A percentile compares a stretch with the other conserved stretches of the same genome.
Evolutionary conservation across 352 stramenopile genomes (phyloP).

Genomic region (Phytophthora chlamydospora): DNA sequence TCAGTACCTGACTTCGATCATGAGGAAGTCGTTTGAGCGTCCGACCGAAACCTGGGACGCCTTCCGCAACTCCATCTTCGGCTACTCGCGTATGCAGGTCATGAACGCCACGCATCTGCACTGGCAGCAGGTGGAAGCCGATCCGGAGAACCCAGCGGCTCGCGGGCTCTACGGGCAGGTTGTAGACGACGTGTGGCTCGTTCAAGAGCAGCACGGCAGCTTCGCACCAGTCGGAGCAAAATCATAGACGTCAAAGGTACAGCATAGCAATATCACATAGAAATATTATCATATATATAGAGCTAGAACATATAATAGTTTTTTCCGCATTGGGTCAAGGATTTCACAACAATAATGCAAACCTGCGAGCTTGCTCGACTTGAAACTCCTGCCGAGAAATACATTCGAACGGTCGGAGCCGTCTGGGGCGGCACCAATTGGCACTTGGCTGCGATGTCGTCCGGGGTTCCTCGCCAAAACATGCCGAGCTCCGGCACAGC

Average conservation of each 20-base stretch:
- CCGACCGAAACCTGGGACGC: constrained; percentile 70
- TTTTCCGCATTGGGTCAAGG: too few species aligned
- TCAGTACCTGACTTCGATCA: constrained; percentile 78
- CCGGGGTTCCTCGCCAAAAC: constrained; percentile 4
- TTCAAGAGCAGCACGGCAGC: constrained; percentile 91
- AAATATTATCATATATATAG: neutral
- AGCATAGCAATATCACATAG: too few species aligned
- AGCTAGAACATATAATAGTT: neutral
- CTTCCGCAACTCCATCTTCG: constrained; percentile 89
- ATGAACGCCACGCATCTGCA: constrained; percentile 89
- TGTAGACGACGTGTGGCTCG: constrained; percentile 90
- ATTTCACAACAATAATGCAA: too few species aligned
- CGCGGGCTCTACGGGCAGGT: constrained; percentile 80
- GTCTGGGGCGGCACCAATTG: too few species aligned
- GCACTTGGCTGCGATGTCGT: neutral
- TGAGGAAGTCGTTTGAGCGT: constrained; percentile 82
- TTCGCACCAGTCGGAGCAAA: constrained; percentile 42
- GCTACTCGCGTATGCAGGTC: constrained; percentile 85
- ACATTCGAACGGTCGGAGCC: too few species aligned
- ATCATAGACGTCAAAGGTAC: constrained; percentile 6
- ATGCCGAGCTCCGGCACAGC: constrained; percentile 29
- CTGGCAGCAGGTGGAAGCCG: constrained; percentile 89
- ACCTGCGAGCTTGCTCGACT: too few species aligned
- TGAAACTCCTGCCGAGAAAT: too few species aligned
- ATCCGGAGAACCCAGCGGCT: constrained; percentile 76